Conservation (phyloP, 208 protist species). For the Acanthamoeba sp. region DNA sequence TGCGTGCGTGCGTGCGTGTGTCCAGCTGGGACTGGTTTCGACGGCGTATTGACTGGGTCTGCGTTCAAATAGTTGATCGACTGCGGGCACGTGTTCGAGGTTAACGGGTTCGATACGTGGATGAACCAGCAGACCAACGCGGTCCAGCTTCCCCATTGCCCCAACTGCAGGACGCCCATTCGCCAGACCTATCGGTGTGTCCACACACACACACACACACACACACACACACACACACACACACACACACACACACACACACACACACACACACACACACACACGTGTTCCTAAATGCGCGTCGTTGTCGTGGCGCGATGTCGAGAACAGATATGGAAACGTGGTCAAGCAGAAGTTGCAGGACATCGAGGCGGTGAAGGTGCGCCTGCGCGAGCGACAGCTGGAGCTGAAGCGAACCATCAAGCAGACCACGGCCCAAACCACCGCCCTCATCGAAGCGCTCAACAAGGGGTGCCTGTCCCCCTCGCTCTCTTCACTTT, state of each 20-base stretch:
- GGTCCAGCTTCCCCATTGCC: slow-evolving; percentile 36
- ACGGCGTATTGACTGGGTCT: neutral
- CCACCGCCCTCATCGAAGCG: neutral
- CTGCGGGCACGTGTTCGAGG: slow-evolving; percentile 75
- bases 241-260: neutral
- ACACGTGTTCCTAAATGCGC: neutral
- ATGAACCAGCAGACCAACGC: slow-evolving; percentile 59
- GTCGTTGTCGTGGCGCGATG: neutral
- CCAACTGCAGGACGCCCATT: slow-evolving; percentile 66
- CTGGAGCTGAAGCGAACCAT: neutral
- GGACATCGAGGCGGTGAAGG: slow-evolving; percentile 26
- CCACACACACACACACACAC: no score
- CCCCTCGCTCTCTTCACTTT: neutral
- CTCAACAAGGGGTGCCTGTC: neutral
- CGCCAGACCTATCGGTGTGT: slow-evolving; percentile 1
- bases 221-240: no score
- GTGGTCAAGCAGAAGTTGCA: slow-evolving; percentile 61
- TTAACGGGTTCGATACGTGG: slow-evolving; percentile 71
- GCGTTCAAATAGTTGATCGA: slow-evolving; percentile 49
- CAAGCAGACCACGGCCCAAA: neutral
- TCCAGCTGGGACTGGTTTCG: neutral
- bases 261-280: neutral
- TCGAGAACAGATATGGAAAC: slow-evolving; percentile 25
- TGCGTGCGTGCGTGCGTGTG: neutral
- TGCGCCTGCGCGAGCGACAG: neutral